A percentile compares a stretch with the other conserved stretches of the same genome.
Evolutionary conservation across 2,329 filamentous ascomycete genomes (phyloP).

Genomic region (Pyricularia sp.): DNA sequence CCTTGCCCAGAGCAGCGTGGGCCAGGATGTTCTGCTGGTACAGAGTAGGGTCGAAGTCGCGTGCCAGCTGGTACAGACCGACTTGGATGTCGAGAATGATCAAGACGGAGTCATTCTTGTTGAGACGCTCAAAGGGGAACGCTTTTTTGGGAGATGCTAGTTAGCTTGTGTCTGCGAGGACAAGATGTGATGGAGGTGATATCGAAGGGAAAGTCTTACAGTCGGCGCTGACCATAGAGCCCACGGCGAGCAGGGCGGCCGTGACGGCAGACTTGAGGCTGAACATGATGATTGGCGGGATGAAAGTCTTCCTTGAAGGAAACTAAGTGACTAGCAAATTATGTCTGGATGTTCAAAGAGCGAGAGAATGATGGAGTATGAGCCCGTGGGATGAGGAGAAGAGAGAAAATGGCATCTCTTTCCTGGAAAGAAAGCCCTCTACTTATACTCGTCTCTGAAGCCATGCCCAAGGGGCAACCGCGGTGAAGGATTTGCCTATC

Average conservation of each 20-base stretch:
- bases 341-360: not conserved
- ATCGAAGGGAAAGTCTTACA: not conserved
- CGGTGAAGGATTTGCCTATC: not conserved
- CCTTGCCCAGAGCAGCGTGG: conserved; percentile 54
- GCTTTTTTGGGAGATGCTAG: conserved; percentile 2
- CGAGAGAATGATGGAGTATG: not conserved
- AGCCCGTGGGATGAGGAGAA: not conserved
- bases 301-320: not conserved
- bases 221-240: conserved; percentile 3
- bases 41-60: conserved; percentile 57
- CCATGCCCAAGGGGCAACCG: not conserved
- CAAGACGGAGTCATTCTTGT: conserved; percentile 27
- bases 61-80: conserved; percentile 48
- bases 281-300: conserved; percentile 1
- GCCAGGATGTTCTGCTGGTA: conserved; percentile 60
- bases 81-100: conserved; percentile 52
- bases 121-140: conserved; percentile 17
- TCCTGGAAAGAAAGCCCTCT: not conserved
- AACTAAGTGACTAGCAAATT: not conserved
- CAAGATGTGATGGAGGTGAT: not conserved
- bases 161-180: not conserved
- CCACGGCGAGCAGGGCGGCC: not conserved
- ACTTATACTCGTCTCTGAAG: not conserved
- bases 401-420: not conserved
- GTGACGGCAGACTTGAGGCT: conserved; percentile 1